Evolutionary conservation across 2,329 filamentous ascomycete species (phyloP).

Genomic region (Pyricularia sp.): DNA sequence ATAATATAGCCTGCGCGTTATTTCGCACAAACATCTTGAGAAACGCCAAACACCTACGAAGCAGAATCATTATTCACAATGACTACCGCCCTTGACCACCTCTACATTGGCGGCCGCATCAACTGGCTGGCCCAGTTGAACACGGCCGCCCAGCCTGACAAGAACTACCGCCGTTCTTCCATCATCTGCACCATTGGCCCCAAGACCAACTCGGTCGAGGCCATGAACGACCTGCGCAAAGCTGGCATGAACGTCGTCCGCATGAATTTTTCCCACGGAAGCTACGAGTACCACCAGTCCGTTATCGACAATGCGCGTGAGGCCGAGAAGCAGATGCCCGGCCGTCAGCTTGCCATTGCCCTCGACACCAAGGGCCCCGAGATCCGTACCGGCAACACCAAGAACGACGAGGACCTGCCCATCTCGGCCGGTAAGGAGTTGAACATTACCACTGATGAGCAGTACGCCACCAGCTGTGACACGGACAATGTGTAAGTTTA

Average conservation of each 20-base stretch:
- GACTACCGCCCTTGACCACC: slow-evolving; percentile 70
- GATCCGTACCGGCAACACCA: slow-evolving; percentile 53
- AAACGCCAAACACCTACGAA: background rate
- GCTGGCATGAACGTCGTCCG: slow-evolving; percentile 94
- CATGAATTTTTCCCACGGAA: slow-evolving; percentile 98
- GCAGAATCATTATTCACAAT: slow-evolving; percentile 22
- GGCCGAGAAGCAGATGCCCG: slow-evolving; percentile 63
- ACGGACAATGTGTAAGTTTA: slow-evolving; percentile 77
- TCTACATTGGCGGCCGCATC: slow-evolving; percentile 60
- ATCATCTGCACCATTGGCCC: slow-evolving; percentile 99
- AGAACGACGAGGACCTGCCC: slow-evolving; percentile 67
- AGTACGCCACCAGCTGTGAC: slow-evolving; percentile 74
- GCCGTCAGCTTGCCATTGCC: slow-evolving; percentile 89
- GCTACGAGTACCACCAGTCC: slow-evolving; percentile 84
- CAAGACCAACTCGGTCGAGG: slow-evolving; percentile 96
- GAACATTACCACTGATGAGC: slow-evolving; percentile 94
- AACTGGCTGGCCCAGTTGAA: slow-evolving; percentile 61
- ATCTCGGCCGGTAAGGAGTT: slow-evolving; percentile 73
- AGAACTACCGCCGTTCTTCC: slow-evolving; percentile 89
- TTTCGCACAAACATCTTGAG: background rate
- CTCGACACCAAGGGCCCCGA: slow-evolving; percentile 59
- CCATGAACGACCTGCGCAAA: slow-evolving; percentile 85
- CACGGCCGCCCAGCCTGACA: slow-evolving; percentile 74
- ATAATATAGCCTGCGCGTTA: background rate
- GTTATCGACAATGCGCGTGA: slow-evolving; percentile 92